Base-by-base conservation (phyloP, 192 early-diverging fungal species). In the Kappamyces sp. region DNA sequence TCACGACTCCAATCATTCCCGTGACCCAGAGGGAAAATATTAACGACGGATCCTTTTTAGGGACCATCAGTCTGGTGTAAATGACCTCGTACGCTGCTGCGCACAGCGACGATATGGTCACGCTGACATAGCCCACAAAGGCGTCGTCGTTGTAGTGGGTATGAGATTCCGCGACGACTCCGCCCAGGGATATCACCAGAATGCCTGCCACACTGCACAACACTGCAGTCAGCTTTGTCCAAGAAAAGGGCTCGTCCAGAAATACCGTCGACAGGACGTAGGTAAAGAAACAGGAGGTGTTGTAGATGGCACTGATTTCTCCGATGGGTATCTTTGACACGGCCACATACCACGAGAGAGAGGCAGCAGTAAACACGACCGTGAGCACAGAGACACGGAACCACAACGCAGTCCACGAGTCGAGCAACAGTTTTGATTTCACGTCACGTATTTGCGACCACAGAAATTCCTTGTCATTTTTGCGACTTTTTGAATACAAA, bases 241-340 rank as follows among this genome's bases (percentile, higher is more conserved):
- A 32, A 8, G 72, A 65, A 37, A 92, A 67, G 23, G 70, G 73
- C 54, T 92, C 90, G 41, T 77, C 73, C 4, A 89, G 68, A 50
- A 92, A 60, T 43, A 81, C 44, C 8, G 89, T 67, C 6, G 90
- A 90, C 58, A 92, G 88, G 12, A 87, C 37, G 57, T 92, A 92
- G 9, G 87, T 87, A 68, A 86, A 92, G 61, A 92, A 90, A 60
- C 86, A 89, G 15, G 80, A 76, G 23, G 79, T 88, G 69, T 92
- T 90, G 79, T 87, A 88, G 40, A 88, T 86, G 5, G 87, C 90
- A 0, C 86, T 90, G 41, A 90, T 67, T 55, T 84, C 89, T 15
- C 86, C 80, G 82, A 88, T 90, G 37, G 84, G 77, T 3, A 80
- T 86, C 41, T 87, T 68, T 5, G 77, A 77, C 35, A 89, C 80